These are phyloP conservation scores for Backusella luteola DNA, from an alignment of 192 early-diverging fungal species.

Conservation along the genomic window DNA sequence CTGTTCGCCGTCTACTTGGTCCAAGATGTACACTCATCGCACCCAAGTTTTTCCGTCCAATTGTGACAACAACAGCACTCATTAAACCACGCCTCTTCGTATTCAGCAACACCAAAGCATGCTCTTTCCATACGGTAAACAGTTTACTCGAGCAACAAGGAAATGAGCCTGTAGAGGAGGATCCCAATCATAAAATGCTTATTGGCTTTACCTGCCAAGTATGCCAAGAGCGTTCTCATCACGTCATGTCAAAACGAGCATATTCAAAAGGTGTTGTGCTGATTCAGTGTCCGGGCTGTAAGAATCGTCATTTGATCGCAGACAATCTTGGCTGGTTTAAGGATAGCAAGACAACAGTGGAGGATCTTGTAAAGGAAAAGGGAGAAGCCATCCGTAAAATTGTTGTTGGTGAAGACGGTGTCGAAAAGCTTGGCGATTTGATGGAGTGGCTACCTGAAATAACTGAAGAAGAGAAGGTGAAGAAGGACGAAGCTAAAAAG, in stretches of 20 bases:
- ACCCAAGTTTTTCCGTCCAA: not conserved
- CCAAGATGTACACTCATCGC: not conserved
- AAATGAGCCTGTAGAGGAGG: constrained; percentile 10
- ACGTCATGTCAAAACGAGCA: constrained; percentile 90
- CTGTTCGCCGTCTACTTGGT: not conserved
- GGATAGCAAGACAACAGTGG: constrained; percentile 68
- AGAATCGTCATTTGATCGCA: constrained; percentile 92
- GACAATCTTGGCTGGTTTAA: constrained; percentile 97
- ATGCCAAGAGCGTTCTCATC: constrained; percentile 79
- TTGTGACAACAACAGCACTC: not conserved
- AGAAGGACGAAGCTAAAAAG: constrained; percentile 27
- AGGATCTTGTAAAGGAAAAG: constrained; percentile 77
- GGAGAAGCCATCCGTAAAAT: constrained; percentile 67
- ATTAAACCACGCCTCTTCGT: not conserved
- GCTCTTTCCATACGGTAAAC: not conserved
- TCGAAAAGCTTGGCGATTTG: constrained; percentile 41
- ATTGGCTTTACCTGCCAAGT: constrained; percentile 97
- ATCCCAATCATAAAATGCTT: constrained; percentile 59
- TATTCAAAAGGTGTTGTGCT: constrained; percentile 93
- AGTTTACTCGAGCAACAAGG: not conserved
- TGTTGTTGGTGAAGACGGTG: constrained; percentile 35
- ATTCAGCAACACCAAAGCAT: not conserved
- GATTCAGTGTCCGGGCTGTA: constrained; percentile 89
- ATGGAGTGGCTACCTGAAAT: constrained; percentile 57
- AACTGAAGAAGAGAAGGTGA: constrained; percentile 40